Conservation (phyloP, 2,329 filamentous ascomycete species). For the Penicillium concentricum region DNA sequence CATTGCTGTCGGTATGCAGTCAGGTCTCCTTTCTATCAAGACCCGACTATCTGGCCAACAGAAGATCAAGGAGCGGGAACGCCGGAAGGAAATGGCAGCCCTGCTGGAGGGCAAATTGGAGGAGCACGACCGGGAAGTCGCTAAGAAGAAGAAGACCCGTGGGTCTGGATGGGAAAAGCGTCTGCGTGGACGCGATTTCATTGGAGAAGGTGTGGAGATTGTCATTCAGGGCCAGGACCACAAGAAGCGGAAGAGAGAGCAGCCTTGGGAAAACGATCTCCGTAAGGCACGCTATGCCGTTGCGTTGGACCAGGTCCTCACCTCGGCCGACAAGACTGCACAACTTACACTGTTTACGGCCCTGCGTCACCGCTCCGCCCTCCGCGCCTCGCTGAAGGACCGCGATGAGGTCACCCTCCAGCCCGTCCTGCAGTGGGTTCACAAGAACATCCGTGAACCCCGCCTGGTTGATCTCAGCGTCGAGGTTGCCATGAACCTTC, state of each 20-base stretch:
- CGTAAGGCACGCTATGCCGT: constrained; percentile 73
- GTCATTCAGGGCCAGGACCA: constrained; percentile 71
- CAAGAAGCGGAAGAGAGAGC: constrained; percentile 63
- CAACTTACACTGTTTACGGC: constrained; percentile 78
- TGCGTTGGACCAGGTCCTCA: constrained; percentile 77
- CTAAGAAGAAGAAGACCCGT: constrained; percentile 65
- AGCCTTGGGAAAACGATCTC: constrained; percentile 77
- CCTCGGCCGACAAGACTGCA: constrained; percentile 57
- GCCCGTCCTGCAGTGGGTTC: constrained; percentile 80
- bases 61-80: constrained; percentile 71
- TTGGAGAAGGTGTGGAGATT: constrained; percentile 82
- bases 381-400: constrained; percentile 74
- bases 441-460: constrained; percentile 77
- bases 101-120: constrained; percentile 75
- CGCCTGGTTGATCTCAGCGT: constrained; percentile 77
- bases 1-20: constrained; percentile 91
- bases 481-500: constrained; percentile 75
- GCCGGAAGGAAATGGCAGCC: constrained; percentile 81
- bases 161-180: constrained; percentile 62
- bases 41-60: constrained; percentile 84
- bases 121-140: constrained; percentile 69
- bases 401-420: constrained; percentile 79
- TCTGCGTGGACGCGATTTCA: constrained; percentile 70
- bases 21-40: constrained; percentile 83
- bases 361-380: constrained; percentile 80